Base-by-base conservation (phyloP, 805 yeast genomes). In the Schizosaccharomyces pombe region DNA sequence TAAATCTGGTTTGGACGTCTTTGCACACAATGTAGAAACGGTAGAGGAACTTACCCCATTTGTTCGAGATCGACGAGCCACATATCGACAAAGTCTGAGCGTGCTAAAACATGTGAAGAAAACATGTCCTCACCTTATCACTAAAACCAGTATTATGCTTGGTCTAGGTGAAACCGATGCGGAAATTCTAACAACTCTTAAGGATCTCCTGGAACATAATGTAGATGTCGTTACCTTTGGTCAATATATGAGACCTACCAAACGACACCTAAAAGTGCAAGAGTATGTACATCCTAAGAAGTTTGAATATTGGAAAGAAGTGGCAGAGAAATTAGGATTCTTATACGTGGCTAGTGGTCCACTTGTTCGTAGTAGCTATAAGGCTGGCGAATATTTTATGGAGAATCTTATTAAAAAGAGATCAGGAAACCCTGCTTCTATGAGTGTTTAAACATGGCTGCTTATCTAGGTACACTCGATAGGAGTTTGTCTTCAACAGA, bases 141-240 rank as follows among this genome's bases (percentile, higher is more conserved):
- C 99, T 1, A 91, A 91, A 66, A 86, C 97, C 0, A 87, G 97
- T 0, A 61, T 91, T 56, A 91, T 91, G 99, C 75, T 91, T 52
- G 99, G 99, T 5, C 76, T 91, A 56, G 98, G 99, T 43, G 99
- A 91, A 67, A 78, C 87, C 1, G 97, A 91, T 63, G 95, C 80
- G 55, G 96, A 91, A 68, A 66, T 91, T 11, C 65, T 79, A 64
- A 79, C 77, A 59, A 80, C 96, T 0, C 65, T 91, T 62, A 72
- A 67, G 58, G 94, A 85, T 64, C 71, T 93, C 60, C 76, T 97
- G 58, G 77, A 69, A 19, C 75, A 80, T 47, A 70, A 74, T 6
- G 91, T 94, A 66, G 97, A 91, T 63, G 94, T 91, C 53, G 95
- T 91, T 16, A 91, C 99, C 0, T 91, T 91, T 68, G 99, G 99